phyloP scores from a whole-genome alignment of 768 basidiomycete genomes.

The Russula ochroleuca region DNA sequence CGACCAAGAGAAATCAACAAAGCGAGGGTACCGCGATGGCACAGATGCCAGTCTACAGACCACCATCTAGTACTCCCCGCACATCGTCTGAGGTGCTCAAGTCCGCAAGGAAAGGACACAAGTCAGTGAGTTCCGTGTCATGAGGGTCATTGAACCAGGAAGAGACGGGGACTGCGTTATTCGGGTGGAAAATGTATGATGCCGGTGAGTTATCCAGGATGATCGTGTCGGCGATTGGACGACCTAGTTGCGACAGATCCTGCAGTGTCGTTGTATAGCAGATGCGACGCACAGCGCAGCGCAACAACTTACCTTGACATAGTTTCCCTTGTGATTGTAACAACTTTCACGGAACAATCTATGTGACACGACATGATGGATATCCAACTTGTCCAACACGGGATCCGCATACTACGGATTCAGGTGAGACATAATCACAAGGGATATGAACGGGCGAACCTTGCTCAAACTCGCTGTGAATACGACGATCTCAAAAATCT shows the following conservation, averaged over 20 bases:
- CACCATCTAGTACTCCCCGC: constrained; percentile 84
- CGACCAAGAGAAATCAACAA: constrained; percentile 23
- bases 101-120: constrained; percentile 92
- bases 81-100: constrained; percentile 83
- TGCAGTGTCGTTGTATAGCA: constrained; percentile 33
- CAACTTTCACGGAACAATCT: constrained; percentile 96
- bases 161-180: constrained; percentile 98
- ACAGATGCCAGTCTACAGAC: constrained; percentile 44
- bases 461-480: constrained; percentile 98
- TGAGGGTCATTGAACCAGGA: constrained; percentile 99
- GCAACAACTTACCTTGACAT: constrained; percentile 74
- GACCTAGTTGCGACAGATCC: constrained; percentile 96
- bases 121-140: constrained; percentile 94
- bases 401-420: constrained; percentile 90
- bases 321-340: constrained; percentile 98
- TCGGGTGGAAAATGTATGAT: constrained; percentile 98
- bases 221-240: constrained; percentile 89
- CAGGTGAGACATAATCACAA: constrained; percentile 16
- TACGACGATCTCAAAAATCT: constrained; percentile 95
- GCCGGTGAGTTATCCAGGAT: constrained; percentile 99
- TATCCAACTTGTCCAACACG: constrained; percentile 93
- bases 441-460: constrained; percentile 43
- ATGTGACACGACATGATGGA: constrained; percentile 88
- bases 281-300: not conserved
- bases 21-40: constrained; percentile 19